Evolutionary conservation across 225 moss, liverwort and hornwort species (phyloP), one percentile per base, ranked within the genome.

Genomic region (Marchantia paleacea): DNA sequence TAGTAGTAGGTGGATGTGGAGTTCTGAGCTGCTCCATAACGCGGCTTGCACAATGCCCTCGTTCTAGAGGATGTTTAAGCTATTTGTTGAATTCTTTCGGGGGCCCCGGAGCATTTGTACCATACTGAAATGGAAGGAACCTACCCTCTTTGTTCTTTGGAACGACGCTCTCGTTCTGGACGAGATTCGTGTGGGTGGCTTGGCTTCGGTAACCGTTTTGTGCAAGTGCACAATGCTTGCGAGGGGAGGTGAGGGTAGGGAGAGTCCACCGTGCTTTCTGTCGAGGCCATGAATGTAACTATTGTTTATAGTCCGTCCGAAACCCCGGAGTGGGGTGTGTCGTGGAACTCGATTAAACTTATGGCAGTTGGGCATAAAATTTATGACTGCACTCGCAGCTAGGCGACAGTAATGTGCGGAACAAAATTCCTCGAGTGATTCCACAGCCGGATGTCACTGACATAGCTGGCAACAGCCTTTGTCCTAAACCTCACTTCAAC

Each of bases 131-230:
- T 11, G 72, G 20, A 20, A 20, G 16, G 48, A 70, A 70, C 19
- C 68, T 6, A 15, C 39, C 22, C 47, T 10, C 48, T 9, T 22
- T 39, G 39, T 39, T 5, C 3, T 39, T 39, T 5, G 39, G 39
- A 39, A 39, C 31, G 12, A 0, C 72, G 8, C 51, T 12, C 31
- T 4, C 50, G n/a, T 48, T 47, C 12, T 47, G 39, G 13, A 16
- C 47, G 69, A 69, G 31, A 69, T 72, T 72, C 51, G 50, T n/a
- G 50, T 72, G 72, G 72, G 72, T 72, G 11, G 72, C 72, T 22
- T 10, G 39, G 39, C 72, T 10, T 20, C 22, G 15, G 51, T 72
- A 49, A 71, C 50, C n/a, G 47, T 49, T 72, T 50, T 16, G 22
- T 10, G 10, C 16, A 0, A 31, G 6, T 20, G 48, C 71, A 0